phyloP scores from a whole-genome alignment of 2,329 filamentous ascomycete species.

The Xenosphaeropsis pyriputrescens region DNA sequence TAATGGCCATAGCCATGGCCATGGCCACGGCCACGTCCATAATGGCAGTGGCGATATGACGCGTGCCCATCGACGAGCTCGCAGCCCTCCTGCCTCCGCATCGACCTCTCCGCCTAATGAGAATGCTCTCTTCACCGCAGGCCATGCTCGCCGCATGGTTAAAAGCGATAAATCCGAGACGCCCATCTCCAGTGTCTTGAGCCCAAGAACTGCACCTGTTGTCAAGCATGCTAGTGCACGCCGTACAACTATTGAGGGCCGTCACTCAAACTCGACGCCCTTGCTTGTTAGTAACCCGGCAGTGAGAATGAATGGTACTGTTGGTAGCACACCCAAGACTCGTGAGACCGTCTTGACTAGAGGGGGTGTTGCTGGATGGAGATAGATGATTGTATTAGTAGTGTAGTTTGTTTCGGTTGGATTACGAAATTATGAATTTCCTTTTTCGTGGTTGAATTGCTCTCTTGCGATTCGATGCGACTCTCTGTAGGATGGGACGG shows the following conservation, averaged over 20 bases:
- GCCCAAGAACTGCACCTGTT: slow-evolving; percentile 42
- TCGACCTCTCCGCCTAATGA: slow-evolving; percentile 38
- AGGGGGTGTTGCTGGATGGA: slow-evolving; percentile 16
- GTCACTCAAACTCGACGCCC: slow-evolving; percentile 3
- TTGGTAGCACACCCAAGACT: slow-evolving; percentile 10
- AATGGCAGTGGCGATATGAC: slow-evolving; percentile 7
- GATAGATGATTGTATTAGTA: slow-evolving; percentile 4
- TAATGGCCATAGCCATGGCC: slow-evolving; percentile 10
- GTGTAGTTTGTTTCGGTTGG: no score
- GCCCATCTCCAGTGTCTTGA: slow-evolving; percentile 40
- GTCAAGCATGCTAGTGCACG: slow-evolving; percentile 27
- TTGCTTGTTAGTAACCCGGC: slow-evolving; percentile 9
- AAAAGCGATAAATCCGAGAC: slow-evolving; percentile 42
- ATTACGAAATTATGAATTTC: no score
- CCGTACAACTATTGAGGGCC: slow-evolving; percentile 14
- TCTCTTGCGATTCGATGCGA: no score
- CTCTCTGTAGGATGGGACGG: no score
- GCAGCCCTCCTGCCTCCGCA: slow-evolving; percentile 28
- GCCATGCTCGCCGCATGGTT: slow-evolving; percentile 52
- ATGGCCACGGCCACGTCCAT: slow-evolving; percentile 4
- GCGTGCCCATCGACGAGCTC: slow-evolving; percentile 10
- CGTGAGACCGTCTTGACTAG: slow-evolving; percentile 14
- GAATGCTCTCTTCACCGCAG: slow-evolving; percentile 46
- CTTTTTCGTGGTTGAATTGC: no score
- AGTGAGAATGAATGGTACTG: slow-evolving; percentile 10